These are phyloP conservation scores for Lycium ferocissimum DNA, from an alignment of 257 asterid genomes.

Conservation along the genomic window DNA sequence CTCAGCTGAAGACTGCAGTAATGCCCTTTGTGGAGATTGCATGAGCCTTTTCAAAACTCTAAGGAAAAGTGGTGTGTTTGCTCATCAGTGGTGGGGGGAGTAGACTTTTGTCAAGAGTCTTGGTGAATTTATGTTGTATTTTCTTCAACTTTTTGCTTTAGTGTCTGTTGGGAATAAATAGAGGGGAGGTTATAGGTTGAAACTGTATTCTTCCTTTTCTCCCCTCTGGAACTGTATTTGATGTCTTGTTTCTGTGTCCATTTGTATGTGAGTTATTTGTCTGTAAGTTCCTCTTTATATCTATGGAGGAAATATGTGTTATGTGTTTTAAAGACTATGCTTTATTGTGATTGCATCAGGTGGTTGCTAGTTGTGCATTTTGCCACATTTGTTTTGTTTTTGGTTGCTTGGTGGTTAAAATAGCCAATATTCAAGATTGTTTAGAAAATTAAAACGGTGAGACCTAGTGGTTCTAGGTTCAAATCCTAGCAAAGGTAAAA, in stretches of 20 bases:
- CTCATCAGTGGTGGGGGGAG: conserved; percentile 70
- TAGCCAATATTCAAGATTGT: neutral
- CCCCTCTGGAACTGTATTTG: conserved; percentile 26
- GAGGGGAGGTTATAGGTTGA: conserved; percentile 40
- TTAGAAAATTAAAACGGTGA: neutral
- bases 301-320: neutral
- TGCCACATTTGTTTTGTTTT: neutral
- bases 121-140: neutral
- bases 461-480: too few species aligned
- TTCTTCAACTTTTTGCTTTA: conserved; percentile 1
- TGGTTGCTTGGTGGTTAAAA: neutral
- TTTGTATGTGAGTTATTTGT: neutral
- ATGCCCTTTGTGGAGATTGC: conserved; percentile 54
- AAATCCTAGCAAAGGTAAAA: neutral
- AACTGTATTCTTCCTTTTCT: conserved; percentile 27
- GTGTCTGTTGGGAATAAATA: conserved; percentile 37
- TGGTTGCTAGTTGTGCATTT: neutral
- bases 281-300: neutral
- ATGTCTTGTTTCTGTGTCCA: conserved; percentile 26
- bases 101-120: conserved; percentile 36
- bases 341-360: neutral
- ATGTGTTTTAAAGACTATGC: neutral
- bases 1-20: conserved; percentile 47
- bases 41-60: conserved; percentile 54
- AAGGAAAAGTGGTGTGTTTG: conserved; percentile 78